Base-by-base conservation (phyloP, 768 basidiomycete species). In the Mycena galericulata region DNA sequence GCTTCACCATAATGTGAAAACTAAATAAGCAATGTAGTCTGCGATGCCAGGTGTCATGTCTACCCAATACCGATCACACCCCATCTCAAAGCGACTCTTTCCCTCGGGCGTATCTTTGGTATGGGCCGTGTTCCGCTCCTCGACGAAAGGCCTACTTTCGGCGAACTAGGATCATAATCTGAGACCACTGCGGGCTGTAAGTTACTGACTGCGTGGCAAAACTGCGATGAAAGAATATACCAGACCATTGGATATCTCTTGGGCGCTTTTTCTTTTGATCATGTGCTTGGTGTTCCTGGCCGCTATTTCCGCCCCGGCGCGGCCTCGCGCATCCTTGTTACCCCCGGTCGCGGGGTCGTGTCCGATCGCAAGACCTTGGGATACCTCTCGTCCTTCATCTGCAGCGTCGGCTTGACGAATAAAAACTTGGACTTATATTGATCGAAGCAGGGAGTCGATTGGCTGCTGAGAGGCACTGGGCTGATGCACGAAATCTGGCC, bases 271-370 rank as follows among this genome's bases (percentile, higher is more conserved):
- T 71, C 73, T 45, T 80, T 78, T 27, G 15, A 86, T 77, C 32
- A 85, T 76, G 57, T 54, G 68, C n/a, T 81, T 56, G 55, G 86
- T 76, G 63, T 86, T 86, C 20, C 75, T 59, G 20, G 79, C 82
- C 3, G 82, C 85, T 3, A 85, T 74, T 36, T 78, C 76, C n/a
- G 78, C 79, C 70, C 84, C 84, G 40, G 74, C 75, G 65, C 76
- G 75, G 11, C 83, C 81, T 9, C 82, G 77, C 0, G 83, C 86
- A 17, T 85, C 84, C 36, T 86, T 85, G 36, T 80, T 78, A 2
- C 82, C 86, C 2, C 84, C 83, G 11, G 83, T 83, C 65, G 85
- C 83, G 1, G 85, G 85, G 4, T 82, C 81, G 50, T 87, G 86
- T 14, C 86, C 86, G 26, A 87, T 74, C 0, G 84, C 84, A 66